A percentile compares a stretch with the other conserved stretches of the same genome.
phyloP scores from a whole-genome alignment of 176 grass and related monocot genomes.

The Neostapfia colusana region DNA sequence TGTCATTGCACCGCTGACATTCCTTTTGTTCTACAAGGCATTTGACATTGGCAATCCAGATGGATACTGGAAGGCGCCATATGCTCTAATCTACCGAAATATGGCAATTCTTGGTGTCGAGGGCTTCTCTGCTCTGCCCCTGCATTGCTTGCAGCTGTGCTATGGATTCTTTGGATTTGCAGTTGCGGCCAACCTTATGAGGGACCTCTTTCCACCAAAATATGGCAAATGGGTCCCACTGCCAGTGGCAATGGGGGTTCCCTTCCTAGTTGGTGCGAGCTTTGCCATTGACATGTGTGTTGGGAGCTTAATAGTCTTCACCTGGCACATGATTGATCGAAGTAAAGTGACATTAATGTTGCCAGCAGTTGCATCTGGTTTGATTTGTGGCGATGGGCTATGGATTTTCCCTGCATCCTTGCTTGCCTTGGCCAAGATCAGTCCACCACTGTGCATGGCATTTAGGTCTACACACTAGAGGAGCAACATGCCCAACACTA shows the following conservation, averaged over 20 bases:
- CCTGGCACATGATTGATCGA: slow-evolving; percentile 70
- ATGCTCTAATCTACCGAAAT: slow-evolving; percentile 94
- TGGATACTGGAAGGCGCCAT: slow-evolving; percentile 92
- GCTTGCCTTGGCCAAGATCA: slow-evolving; percentile 84
- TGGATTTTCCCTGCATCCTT: slow-evolving; percentile 95
- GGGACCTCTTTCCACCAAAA: slow-evolving; percentile 64
- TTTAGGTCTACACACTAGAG: slow-evolving; percentile 67
- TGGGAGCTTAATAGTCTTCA: slow-evolving; percentile 73
- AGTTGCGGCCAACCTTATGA: slow-evolving; percentile 65
- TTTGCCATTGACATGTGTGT: slow-evolving; percentile 95
- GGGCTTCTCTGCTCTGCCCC: slow-evolving; percentile 89
- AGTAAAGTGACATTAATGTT: slow-evolving; percentile 68
- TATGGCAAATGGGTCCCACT: slow-evolving; percentile 77
- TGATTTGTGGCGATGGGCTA: slow-evolving; percentile 92
- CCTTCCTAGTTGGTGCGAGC: slow-evolving; percentile 84
- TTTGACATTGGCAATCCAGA: slow-evolving; percentile 96
- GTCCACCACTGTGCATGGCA: slow-evolving; percentile 90
- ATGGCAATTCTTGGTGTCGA: slow-evolving; percentile 96
- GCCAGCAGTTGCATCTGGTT: slow-evolving; percentile 91
- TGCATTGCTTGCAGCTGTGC: slow-evolving; percentile 86
- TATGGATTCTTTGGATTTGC: slow-evolving; percentile 95
- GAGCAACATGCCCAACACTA: background rate
- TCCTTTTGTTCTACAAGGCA: slow-evolving; percentile 91
- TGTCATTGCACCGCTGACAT: slow-evolving; percentile 75
- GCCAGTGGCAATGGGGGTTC: slow-evolving; percentile 93